A percentile compares a stretch with the other conserved stretches of the same genome.
These are phyloP conservation scores for Umbelopsis isabellina DNA, from an alignment of 192 early-diverging fungal genomes.

Conservation along the genomic window DNA sequence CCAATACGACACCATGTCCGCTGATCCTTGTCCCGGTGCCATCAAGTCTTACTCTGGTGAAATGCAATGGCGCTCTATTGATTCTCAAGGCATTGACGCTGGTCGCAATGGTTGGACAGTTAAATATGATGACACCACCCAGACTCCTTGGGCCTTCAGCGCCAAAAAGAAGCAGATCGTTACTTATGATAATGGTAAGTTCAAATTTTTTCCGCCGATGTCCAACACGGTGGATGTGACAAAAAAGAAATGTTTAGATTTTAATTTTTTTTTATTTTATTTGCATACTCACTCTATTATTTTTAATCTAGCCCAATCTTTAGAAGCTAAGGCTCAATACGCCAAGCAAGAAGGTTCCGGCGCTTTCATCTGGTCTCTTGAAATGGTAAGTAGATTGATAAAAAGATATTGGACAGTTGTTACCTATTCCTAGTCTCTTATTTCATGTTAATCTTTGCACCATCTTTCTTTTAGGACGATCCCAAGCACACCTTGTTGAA, in stretches of 20 bases:
- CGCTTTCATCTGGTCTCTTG: conserved; percentile 27
- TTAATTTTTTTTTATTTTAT: no score
- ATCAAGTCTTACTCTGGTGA: conserved; percentile 20
- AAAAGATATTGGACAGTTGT: neutral
- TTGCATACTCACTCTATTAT: no score
- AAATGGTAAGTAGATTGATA: conserved; percentile 20
- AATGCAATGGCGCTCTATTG: conserved; percentile 26
- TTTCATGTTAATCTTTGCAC: neutral
- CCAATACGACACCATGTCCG: conserved; percentile 37
- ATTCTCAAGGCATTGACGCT: neutral
- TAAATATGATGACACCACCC: conserved; percentile 3
- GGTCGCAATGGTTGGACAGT: conserved; percentile 2
- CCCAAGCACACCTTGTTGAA: conserved; percentile 5
- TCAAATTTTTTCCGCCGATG: neutral
- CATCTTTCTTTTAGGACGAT: conserved; percentile 13
- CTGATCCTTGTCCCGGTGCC: conserved; percentile 27
- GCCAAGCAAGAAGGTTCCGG: neutral
- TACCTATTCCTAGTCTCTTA: no score
- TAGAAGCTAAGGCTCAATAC: conserved; percentile 17
- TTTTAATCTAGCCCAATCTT: neutral
- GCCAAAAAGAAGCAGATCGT: neutral
- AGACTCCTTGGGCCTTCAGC: conserved; percentile 21
- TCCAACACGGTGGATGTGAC: no score
- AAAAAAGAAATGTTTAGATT: no score
- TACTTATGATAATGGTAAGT: conserved; percentile 27